Conservation (phyloP, 1,284 basidiomycete genomes). For the Cryptococcus hybrid region DNA sequence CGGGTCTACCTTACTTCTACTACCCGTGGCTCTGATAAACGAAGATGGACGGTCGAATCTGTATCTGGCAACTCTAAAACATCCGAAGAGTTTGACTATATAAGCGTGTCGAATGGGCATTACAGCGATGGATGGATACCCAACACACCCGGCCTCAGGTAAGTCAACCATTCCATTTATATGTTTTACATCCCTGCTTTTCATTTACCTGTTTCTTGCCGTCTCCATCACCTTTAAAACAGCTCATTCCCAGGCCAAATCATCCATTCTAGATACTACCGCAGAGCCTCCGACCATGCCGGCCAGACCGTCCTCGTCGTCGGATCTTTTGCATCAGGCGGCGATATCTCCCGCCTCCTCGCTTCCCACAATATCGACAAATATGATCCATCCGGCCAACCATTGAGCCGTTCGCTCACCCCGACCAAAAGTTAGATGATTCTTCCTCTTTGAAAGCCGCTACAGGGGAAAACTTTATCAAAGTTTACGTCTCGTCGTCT, state of each 20-base stretch:
- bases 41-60: constrained; percentile 32
- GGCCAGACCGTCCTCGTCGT: constrained; percentile 53
- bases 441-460: neutral
- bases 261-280: constrained; percentile 54
- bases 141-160: constrained; percentile 45
- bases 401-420: neutral
- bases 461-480: constrained; percentile 11
- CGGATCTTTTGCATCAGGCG: constrained; percentile 55
- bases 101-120: constrained; percentile 52
- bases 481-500: constrained; percentile 41
- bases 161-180: constrained; percentile 6
- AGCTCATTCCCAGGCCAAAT: constrained; percentile 48
- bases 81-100: constrained; percentile 36
- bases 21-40: neutral
- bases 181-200: no score
- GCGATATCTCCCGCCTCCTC: constrained; percentile 56
- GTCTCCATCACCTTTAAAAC: neutral
- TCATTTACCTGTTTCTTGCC: no score
- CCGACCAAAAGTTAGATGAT: neutral
- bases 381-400: neutral
- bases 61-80: neutral
- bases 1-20: constrained; percentile 23
- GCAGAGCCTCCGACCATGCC: constrained; percentile 39
- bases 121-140: constrained; percentile 55
- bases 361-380: constrained; percentile 37